phyloP scores from a whole-genome alignment of 768 basidiomycete species.

The Lactarius pseudohatsudake region DNA sequence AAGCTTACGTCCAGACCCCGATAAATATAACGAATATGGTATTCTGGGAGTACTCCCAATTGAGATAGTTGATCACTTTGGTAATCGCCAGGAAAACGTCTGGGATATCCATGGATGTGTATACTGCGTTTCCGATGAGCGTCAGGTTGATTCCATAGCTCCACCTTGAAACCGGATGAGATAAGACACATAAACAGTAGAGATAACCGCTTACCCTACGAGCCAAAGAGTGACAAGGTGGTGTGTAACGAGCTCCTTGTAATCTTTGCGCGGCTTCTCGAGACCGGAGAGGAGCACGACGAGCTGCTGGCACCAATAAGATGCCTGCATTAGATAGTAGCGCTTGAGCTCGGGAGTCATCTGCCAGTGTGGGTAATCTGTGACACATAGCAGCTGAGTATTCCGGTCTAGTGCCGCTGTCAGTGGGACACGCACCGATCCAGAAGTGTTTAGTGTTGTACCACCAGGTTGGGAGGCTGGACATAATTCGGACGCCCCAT shows the following conservation, averaged over 20 bases:
- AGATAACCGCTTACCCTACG: constrained; percentile 60
- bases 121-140: constrained; percentile 86
- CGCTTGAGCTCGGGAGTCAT: constrained; percentile 83
- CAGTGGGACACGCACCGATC: constrained; percentile 51
- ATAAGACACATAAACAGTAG: background rate
- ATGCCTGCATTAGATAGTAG: constrained; percentile 91
- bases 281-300: constrained; percentile 79
- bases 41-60: constrained; percentile 60
- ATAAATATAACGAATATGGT: constrained; percentile 66
- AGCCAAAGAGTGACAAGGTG: constrained; percentile 96
- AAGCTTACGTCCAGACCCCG: constrained; percentile 75
- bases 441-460: constrained; percentile 82
- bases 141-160: constrained; percentile 82
- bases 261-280: constrained; percentile 95
- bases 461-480: constrained; percentile 80
- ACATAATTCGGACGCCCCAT: constrained; percentile 84
- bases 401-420: background rate
- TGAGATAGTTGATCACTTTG: constrained; percentile 88
- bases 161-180: constrained; percentile 53
- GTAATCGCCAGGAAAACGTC: constrained; percentile 87
- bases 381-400: background rate
- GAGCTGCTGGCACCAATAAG: constrained; percentile 95
- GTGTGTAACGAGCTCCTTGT: constrained; percentile 80
- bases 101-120: constrained; percentile 95
- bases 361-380: constrained; percentile 87